Evolutionary conservation across 495 filamentous ascomycete genomes (phyloP).

Genomic region (Talaromyces proteolyticus): DNA sequence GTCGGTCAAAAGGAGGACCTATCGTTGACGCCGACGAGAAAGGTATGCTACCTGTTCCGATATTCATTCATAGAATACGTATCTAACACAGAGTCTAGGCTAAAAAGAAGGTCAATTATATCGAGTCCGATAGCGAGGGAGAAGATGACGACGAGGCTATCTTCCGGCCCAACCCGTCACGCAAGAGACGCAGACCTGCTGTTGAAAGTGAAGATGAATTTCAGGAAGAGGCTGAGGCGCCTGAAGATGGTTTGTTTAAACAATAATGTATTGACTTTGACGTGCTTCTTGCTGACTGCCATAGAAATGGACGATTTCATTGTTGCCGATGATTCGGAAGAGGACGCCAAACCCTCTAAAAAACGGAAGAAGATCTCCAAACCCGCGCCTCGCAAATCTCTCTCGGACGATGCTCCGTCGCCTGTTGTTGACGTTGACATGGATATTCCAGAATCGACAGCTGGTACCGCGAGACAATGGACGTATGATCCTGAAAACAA

Average conservation of each 20-base stretch:
- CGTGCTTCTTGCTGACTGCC: constrained; percentile 13
- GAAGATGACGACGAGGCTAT: constrained; percentile 51
- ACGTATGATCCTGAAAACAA: constrained; percentile 74
- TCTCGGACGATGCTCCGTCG: constrained; percentile 39
- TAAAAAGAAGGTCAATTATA: constrained; percentile 41
- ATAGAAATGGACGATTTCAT: constrained; percentile 80
- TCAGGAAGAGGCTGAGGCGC: constrained; percentile 42
- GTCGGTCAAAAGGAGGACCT: constrained; percentile 10
- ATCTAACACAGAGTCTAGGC: constrained; percentile 21
- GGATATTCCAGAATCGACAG: constrained; percentile 44
- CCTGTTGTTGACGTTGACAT: constrained; percentile 43
- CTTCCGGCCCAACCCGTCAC: constrained; percentile 31
- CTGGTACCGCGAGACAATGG: constrained; percentile 77
- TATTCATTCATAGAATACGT: background rate
- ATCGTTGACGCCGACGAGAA: constrained; percentile 38
- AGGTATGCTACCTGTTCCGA: constrained; percentile 25
- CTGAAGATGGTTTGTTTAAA: constrained; percentile 60
- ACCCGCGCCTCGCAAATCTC: constrained; percentile 40
- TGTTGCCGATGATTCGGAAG: constrained; percentile 73
- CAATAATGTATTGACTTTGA: background rate
- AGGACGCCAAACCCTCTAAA: constrained; percentile 58
- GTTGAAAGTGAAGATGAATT: constrained; percentile 67
- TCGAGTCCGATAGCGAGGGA: constrained; percentile 45
- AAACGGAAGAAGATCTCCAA: constrained; percentile 66
- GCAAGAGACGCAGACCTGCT: constrained; percentile 47